Conservation (phyloP, 805 yeast genomes). For the Ogataea saltuana region DNA sequence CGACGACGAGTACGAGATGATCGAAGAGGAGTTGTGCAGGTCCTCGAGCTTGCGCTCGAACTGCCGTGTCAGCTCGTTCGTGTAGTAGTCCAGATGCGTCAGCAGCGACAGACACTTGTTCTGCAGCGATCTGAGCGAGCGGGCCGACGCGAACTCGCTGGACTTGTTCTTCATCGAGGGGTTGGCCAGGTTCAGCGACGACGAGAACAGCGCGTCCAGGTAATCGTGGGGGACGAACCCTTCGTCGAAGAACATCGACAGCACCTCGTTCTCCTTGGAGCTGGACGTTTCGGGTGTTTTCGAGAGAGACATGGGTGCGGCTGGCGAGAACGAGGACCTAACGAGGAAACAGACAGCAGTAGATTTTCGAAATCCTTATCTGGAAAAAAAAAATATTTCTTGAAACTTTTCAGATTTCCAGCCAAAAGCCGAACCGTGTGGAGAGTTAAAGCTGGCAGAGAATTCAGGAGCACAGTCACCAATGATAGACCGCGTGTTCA, state of each 20-base stretch:
- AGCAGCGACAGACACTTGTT: slow-evolving; percentile 51
- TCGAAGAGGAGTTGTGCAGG: slow-evolving; percentile 52
- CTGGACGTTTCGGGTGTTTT: slow-evolving; percentile 5
- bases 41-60: slow-evolving; percentile 50
- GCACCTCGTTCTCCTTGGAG: slow-evolving; percentile 40
- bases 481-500: slow-evolving; percentile 9
- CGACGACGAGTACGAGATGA: slow-evolving; percentile 41
- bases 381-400: neutral
- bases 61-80: slow-evolving; percentile 56
- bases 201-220: slow-evolving; percentile 59
- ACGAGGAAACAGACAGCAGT: too few species aligned
- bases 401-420: neutral
- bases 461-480: too few species aligned
- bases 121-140: slow-evolving; percentile 43
- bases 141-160: slow-evolving; percentile 34
- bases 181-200: slow-evolving; percentile 32
- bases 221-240: slow-evolving; percentile 65
- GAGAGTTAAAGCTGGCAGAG: too few species aligned
- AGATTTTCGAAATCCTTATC: too few species aligned
- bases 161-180: slow-evolving; percentile 23
- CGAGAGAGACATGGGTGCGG: neutral
- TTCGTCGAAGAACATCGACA: slow-evolving; percentile 68
- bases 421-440: too few species aligned
- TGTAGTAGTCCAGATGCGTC: slow-evolving; percentile 61
- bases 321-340: neutral